Evolutionary conservation across 257 asterid genomes (phyloP).

Genomic region (Pogostemon cablin): DNA sequence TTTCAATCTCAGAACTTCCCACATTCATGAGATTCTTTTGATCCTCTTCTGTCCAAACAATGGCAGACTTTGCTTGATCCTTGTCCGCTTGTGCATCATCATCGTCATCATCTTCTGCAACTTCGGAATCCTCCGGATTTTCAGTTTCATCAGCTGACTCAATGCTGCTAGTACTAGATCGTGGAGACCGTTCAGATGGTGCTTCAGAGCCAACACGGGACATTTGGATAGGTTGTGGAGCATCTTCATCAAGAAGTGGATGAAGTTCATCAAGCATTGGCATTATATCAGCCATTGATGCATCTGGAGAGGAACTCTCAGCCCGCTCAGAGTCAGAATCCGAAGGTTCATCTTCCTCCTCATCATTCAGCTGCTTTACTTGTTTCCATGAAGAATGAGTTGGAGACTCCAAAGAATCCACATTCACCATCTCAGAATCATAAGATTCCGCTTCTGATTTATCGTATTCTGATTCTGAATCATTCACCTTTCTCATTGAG

Average conservation of each 20-base stretch:
- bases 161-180: slow-evolving; percentile 41
- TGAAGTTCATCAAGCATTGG: slow-evolving; percentile 97
- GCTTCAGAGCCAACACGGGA: slow-evolving; percentile 55
- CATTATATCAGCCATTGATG: slow-evolving; percentile 87
- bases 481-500: slow-evolving; percentile 38
- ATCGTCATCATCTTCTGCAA: slow-evolving; percentile 48
- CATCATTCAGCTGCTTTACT: slow-evolving; percentile 33
- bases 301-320: slow-evolving; percentile 94
- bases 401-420: slow-evolving; percentile 35
- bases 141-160: slow-evolving; percentile 56
- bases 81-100: slow-evolving; percentile 46
- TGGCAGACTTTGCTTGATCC: slow-evolving; percentile 42
- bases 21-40: slow-evolving; percentile 60
- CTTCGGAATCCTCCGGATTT: slow-evolving; percentile 33
- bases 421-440: slow-evolving; percentile 68
- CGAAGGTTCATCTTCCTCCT: slow-evolving; percentile 41
- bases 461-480: slow-evolving; percentile 49
- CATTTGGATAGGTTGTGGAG: slow-evolving; percentile 50
- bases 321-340: slow-evolving; percentile 75
- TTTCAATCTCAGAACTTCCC: slow-evolving; percentile 58
- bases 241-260: slow-evolving; percentile 81
- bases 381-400: neutral
- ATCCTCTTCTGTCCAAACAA: slow-evolving; percentile 72
- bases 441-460: slow-evolving; percentile 58
- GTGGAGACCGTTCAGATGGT: slow-evolving; percentile 43